These are phyloP conservation scores for Xylaria acuta DNA, from an alignment of 495 filamentous ascomycete genomes.

Conservation along the genomic window DNA sequence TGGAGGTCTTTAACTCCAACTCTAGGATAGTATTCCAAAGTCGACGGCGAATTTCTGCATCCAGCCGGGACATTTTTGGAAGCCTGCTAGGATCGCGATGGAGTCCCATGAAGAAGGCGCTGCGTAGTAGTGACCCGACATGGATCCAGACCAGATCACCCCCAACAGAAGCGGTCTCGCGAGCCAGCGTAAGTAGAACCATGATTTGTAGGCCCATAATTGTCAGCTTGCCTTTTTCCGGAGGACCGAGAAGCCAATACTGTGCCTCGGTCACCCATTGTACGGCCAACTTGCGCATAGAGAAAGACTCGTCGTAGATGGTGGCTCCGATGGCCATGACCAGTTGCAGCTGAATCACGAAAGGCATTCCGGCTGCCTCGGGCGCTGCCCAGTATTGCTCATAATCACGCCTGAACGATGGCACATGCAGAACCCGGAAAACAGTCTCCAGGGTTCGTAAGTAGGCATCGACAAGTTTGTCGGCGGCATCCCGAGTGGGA, in stretches of 20 bases:
- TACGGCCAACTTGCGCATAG: constrained; percentile 57
- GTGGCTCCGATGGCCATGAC: constrained; percentile 67
- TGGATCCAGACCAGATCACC: constrained; percentile 66
- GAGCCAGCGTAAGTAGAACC: constrained; percentile 65
- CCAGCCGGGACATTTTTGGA: constrained; percentile 51
- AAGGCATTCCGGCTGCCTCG: constrained; percentile 37
- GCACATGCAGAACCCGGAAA: constrained; percentile 60
- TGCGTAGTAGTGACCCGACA: constrained; percentile 62
- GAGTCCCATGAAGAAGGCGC: constrained; percentile 66
- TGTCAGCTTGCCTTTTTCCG: constrained; percentile 60
- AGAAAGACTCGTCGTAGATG: constrained; percentile 57
- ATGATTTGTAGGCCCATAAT: constrained; percentile 63
- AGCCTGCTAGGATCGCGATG: constrained; percentile 62
- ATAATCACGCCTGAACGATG: constrained; percentile 60
- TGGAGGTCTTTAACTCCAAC: constrained; percentile 57
- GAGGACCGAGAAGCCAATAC: constrained; percentile 63
- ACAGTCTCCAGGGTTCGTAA: constrained; percentile 57
- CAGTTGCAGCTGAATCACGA: constrained; percentile 66
- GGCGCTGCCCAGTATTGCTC: constrained; percentile 46
- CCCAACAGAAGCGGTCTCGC: constrained; percentile 60
- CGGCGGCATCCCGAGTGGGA: constrained; percentile 55
- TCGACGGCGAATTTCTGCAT: constrained; percentile 69
- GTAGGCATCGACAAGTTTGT: constrained; percentile 58
- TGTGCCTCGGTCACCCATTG: constrained; percentile 70
- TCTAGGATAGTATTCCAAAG: constrained; percentile 72